Evolutionary conservation across 1,284 basidiomycete species (phyloP), one percentile per base, ranked within the genome.

Genomic region (Heterobasidion annosum): DNA sequence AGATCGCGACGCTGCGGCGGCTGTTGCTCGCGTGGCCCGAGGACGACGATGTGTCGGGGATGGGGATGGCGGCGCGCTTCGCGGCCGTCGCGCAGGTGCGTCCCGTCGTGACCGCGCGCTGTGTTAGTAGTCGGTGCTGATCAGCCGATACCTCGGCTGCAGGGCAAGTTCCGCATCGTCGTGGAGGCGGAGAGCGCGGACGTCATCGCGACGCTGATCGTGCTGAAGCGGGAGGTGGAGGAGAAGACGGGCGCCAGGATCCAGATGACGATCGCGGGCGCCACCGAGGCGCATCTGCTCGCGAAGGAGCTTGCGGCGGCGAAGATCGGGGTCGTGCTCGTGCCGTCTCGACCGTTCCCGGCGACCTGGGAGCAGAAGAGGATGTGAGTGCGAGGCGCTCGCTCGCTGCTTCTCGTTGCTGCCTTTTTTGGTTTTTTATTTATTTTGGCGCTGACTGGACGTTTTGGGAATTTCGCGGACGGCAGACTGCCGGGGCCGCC

Each of bases 311-410:
- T 78, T 13, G 86, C 81, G 0, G 70, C 76, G 49, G 84, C 85
- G 1, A 69, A 79, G 34, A 78, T 95, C 9, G 88, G 89, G 15
- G 85, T 96, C 32, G 78, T 97, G 47, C 70, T 94, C 19, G 68
- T 70, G 7, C 75, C 25, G 25, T 25, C 75, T 1, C 68, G 80
- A 51, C 72, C 77, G 3, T 81, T 77, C 72, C 78, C 81, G 0
- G 61, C 63, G 42, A 65, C 67, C 0, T 86, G 80, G 78, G 76
- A 82, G 60, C 65, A 45, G 70, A 81, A 34, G 71, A 75, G 73
- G 79, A 68, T 63, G 51, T 64, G 73, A n/a, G 58, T 68, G 18
- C 71, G 44, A 12, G 9, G 25, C 25, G 25, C 5, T 25, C 25
- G 25, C 25, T 25, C 18, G 25, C 25, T 25, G 3, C 25, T 25